phyloP scores from a whole-genome alignment of 129 eudicot genomes.

The Glebionis coronaria region DNA sequence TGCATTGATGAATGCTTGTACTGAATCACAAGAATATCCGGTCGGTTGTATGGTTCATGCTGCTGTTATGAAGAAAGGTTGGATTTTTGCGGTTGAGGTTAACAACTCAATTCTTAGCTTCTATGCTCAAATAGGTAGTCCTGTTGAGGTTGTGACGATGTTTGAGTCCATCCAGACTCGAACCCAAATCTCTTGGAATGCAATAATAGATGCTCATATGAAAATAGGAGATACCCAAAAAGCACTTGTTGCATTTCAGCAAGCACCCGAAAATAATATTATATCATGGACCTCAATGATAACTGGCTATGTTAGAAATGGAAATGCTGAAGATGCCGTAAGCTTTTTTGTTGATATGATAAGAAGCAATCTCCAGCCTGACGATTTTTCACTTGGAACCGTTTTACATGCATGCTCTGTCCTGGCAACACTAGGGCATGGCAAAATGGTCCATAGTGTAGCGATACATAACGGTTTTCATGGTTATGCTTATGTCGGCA shows the following conservation, averaged over 20 bases:
- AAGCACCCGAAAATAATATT: slow-evolving; percentile 55
- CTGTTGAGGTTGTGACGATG: slow-evolving; percentile 44
- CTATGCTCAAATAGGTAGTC: slow-evolving; percentile 41
- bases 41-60: slow-evolving; percentile 54
- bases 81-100: slow-evolving; percentile 66
- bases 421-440: slow-evolving; percentile 59
- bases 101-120: slow-evolving; percentile 67
- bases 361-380: slow-evolving; percentile 38
- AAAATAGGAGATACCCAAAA: slow-evolving; percentile 57
- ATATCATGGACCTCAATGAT: slow-evolving; percentile 85
- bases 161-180: slow-evolving; percentile 35
- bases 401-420: slow-evolving; percentile 71
- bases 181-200: slow-evolving; percentile 72
- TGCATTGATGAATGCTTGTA: slow-evolving; percentile 59
- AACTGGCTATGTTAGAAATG: slow-evolving; percentile 57
- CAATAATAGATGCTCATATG: slow-evolving; percentile 78
- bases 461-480: slow-evolving; percentile 48
- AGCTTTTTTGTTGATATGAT: slow-evolving; percentile 43
- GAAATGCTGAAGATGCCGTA: slow-evolving; percentile 50
- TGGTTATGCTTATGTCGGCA: slow-evolving; percentile 57
- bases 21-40: slow-evolving; percentile 39
- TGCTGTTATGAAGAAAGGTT: slow-evolving; percentile 53
- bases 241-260: slow-evolving; percentile 46
- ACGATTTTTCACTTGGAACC: slow-evolving; percentile 65
- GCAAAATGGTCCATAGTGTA: slow-evolving; percentile 57